Evolutionary conservation across 805 yeast species (phyloP).

Genomic region (Zygosaccharomyces siamensis): DNA sequence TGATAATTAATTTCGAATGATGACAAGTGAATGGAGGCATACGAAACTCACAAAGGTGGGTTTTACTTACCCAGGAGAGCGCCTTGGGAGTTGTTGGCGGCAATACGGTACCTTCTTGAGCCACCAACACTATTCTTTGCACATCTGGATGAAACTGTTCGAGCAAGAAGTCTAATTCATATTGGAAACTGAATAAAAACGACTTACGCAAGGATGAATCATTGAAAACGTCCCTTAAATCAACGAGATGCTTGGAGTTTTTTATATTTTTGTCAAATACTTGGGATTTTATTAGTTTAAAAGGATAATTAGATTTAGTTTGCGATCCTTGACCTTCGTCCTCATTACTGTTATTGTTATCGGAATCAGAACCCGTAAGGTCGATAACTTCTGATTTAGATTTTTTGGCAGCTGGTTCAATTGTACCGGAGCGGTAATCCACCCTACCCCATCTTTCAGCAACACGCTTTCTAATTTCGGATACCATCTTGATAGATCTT

Average conservation of each 20-base stretch:
- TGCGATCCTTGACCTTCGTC: neutral
- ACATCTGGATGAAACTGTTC: conserved; percentile 26
- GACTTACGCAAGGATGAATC: conserved; percentile 35
- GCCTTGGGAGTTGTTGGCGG: conserved; percentile 17
- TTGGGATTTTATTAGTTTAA: conserved; percentile 24
- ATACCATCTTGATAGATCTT: neutral
- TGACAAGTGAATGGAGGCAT: conserved; percentile 46
- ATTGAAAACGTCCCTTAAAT: conserved; percentile 33
- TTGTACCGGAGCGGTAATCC: conserved; percentile 8
- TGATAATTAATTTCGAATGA: conserved; percentile 66
- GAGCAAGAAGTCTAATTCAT: conserved; percentile 40
- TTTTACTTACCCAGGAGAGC: conserved; percentile 7
- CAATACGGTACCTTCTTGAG: conserved; percentile 34
- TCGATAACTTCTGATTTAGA: conserved; percentile 13
- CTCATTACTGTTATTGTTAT: neutral
- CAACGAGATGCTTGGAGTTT: conserved; percentile 22
- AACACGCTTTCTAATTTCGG: conserved; percentile 17
- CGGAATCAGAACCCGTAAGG: conserved; percentile 9
- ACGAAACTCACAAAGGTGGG: conserved; percentile 28
- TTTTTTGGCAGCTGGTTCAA: conserved; percentile 1
- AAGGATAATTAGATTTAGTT: conserved; percentile 6
- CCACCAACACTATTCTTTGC: conserved; percentile 25
- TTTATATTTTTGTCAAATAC: conserved; percentile 17
- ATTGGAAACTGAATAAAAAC: conserved; percentile 47
- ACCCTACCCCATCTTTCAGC: conserved; percentile 20